Conservation (phyloP, 352 stramenopile genomes). For the Aphanomyces cochlioides region DNA sequence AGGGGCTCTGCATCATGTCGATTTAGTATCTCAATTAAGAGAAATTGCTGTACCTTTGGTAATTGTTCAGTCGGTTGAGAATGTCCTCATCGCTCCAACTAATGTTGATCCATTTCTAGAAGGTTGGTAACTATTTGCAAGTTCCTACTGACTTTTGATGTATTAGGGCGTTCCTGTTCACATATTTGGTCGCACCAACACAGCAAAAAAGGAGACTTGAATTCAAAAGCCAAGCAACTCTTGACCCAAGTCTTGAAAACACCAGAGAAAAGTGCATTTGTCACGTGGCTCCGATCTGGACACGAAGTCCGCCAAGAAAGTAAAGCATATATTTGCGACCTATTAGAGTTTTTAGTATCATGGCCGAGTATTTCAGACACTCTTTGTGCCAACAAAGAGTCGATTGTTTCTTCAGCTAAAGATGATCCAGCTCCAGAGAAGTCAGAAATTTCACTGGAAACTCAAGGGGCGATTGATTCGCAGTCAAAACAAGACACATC, state of each 20-base stretch:
- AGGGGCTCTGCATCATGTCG: slow-evolving; percentile 71
- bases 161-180: slow-evolving; percentile 3
- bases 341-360: slow-evolving; percentile 78
- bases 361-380: slow-evolving; percentile 4
- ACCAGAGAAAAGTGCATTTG: slow-evolving; percentile 62
- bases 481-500: background rate
- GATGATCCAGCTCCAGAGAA: background rate
- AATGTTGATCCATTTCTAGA: slow-evolving; percentile 90
- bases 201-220: slow-evolving; percentile 43
- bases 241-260: slow-evolving; percentile 49
- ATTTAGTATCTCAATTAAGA: slow-evolving; percentile 52
- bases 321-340: slow-evolving; percentile 71
- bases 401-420: background rate
- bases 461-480: background rate
- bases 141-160: slow-evolving; percentile 16
- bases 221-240: slow-evolving; percentile 50
- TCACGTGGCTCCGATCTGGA: slow-evolving; percentile 83
- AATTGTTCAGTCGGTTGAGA: slow-evolving; percentile 86
- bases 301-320: slow-evolving; percentile 87
- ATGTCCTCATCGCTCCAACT: slow-evolving; percentile 78
- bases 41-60: slow-evolving; percentile 72
- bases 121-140: slow-evolving; percentile 43
- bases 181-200: slow-evolving; percentile 80
- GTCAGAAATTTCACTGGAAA: background rate
- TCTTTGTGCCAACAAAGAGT: too few relatives aligned